A percentile compares a stretch with the other conserved stretches of the same genome.
phyloP scores from a whole-genome alignment of 2,329 filamentous ascomycete genomes.

The Neurospora crassa region DNA sequence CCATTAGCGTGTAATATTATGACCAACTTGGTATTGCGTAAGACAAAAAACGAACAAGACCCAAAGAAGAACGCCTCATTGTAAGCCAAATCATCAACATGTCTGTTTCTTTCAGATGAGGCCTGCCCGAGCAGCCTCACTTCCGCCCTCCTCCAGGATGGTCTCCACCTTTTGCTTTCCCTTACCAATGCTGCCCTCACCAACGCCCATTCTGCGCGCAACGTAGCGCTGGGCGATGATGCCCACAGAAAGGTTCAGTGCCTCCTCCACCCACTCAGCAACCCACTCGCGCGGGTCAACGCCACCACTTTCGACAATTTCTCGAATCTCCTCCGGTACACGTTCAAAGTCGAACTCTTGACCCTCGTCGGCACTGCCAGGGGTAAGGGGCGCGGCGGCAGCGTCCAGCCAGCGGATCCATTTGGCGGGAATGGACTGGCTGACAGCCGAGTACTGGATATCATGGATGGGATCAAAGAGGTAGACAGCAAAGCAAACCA shows the following conservation, averaged over 20 bases:
- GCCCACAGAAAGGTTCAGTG: slow-evolving; percentile 66
- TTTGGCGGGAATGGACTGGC: slow-evolving; percentile 70
- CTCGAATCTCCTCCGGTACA: slow-evolving; percentile 76
- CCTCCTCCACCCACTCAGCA: slow-evolving; percentile 92
- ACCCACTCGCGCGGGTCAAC: slow-evolving; percentile 97
- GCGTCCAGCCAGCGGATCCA: slow-evolving; percentile 93
- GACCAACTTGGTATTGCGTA: background rate
- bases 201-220: slow-evolving; percentile 89
- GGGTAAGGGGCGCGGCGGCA: slow-evolving; percentile 42
- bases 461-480: slow-evolving; percentile 83
- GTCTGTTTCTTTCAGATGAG: slow-evolving; percentile 28
- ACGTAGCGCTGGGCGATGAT: slow-evolving; percentile 93
- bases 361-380: slow-evolving; percentile 40
- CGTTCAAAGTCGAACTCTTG: slow-evolving; percentile 21
- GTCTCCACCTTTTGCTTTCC: slow-evolving; percentile 52
- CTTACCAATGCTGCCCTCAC: slow-evolving; percentile 59
- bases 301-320: slow-evolving; percentile 65
- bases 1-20: background rate
- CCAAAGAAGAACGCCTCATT: background rate
- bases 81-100: background rate
- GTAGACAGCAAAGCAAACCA: slow-evolving; percentile 67
- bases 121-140: slow-evolving; percentile 51
- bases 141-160: slow-evolving; percentile 45
- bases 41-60: background rate
- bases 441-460: slow-evolving; percentile 75